Evolutionary conservation across 164 flowering plant species (phyloP), one percentile per base, ranked within the genome.

Genomic region (Liquidambar formosana): DNA sequence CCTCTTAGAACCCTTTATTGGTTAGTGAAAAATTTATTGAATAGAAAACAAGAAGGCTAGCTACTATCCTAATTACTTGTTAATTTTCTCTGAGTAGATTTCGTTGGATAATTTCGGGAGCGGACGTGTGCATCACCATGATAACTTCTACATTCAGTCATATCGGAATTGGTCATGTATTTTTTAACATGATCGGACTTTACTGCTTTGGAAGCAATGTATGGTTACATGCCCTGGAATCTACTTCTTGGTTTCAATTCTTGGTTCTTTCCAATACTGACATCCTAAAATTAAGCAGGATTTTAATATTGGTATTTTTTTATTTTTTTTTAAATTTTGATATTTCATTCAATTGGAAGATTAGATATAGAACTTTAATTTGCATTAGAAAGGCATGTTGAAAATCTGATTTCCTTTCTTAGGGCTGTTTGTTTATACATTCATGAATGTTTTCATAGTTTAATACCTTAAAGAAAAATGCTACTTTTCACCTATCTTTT

Each of bases 141-240:
- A n/a, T n/a, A 60, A 95, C 97, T 68, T 80, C 84, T 54, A 94
- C 96, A 1, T 95, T 95, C 89, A 95, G 99, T 76, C 99, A 95
- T 64, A 75, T 78, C 0, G 86, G 83, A 26, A 0, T 60, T 10
- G 85, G 71, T 46, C 99, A 94, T 78, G 75, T 92, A 59, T 49
- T 85, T 1, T 80, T 85, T 27, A 95, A 95, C 82, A 91, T 91
- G 97, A 61, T 95, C 73, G 99, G 97, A 41, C 93, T 95, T 43
- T 95, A 92, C 81, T 92, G 92, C 82, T 94, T 92, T 65, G 98
- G 98, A 10, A 73, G 14, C 33, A 75, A 75, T 76, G 98, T 94
- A 86, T 56, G n/a, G n/a, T n/a, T n/a, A n/a, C n/a, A n/a, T n/a
- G n/a, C n/a, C n/a, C n/a, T n/a, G n/a, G n/a, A n/a, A 66, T 44